These are phyloP conservation scores for Globisporangium paroecandrum DNA, from an alignment of 352 stramenopile species.

Conservation along the genomic window DNA sequence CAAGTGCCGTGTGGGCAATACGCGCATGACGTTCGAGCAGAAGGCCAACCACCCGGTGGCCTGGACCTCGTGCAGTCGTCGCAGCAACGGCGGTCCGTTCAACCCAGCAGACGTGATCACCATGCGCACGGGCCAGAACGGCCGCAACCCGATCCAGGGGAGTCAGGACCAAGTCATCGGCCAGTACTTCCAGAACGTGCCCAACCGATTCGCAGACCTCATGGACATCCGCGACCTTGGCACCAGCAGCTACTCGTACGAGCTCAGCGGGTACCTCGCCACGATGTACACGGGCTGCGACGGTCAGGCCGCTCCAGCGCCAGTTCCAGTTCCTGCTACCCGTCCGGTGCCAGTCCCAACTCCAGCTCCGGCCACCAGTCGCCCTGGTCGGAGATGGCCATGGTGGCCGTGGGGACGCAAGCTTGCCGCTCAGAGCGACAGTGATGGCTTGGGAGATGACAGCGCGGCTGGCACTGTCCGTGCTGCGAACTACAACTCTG, in stretches of 20 bases:
- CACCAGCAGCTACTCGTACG: constrained; percentile 16
- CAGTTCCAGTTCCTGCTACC: neutral
- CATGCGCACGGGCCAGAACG: constrained; percentile 32
- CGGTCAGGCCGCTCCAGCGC: neutral
- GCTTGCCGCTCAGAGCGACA: neutral
- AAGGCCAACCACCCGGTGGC: constrained; percentile 25
- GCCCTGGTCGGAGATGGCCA: neutral
- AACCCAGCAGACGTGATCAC: constrained; percentile 15
- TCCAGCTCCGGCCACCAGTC: constrained; percentile 6
- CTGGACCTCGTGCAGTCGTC: constrained; percentile 17
- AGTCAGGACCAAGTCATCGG: constrained; percentile 20
- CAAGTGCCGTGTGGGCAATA: constrained; percentile 37
- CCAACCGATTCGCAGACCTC: constrained; percentile 14
- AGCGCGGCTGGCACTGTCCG: neutral
- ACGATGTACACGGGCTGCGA: constrained; percentile 17
- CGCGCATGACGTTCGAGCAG: constrained; percentile 24
- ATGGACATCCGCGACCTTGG: constrained; percentile 16
- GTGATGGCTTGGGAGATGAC: neutral
- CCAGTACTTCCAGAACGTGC: constrained; percentile 58
- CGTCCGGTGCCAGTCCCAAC: neutral
- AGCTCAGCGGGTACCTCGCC: constrained; percentile 4
- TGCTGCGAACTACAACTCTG: neutral
- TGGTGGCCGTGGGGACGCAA: neutral
- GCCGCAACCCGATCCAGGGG: constrained; percentile 21
- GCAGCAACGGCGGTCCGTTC: constrained; percentile 11